Conservation (phyloP, 2,329 filamentous ascomycete species). For the Cladosporium sp. region DNA sequence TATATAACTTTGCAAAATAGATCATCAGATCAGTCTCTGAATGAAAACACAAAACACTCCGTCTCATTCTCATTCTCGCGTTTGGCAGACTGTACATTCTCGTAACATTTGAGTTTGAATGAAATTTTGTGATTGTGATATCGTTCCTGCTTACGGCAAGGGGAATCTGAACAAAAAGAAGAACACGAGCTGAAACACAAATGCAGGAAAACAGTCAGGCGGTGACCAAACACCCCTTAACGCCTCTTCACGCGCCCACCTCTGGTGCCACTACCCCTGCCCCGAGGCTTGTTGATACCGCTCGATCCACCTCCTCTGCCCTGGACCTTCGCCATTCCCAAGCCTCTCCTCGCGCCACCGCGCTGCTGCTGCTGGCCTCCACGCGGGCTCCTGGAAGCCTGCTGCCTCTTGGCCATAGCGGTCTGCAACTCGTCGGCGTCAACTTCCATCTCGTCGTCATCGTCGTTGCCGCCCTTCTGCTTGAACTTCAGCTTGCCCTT, state of each 20-base stretch:
- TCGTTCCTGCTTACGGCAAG: not conserved
- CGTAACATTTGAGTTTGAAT: no score
- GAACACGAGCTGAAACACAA: no score
- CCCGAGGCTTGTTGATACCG: slow-evolving; percentile 24
- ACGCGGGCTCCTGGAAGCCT: slow-evolving; percentile 15
- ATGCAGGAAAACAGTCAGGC: no score
- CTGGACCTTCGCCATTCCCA: slow-evolving; percentile 32
- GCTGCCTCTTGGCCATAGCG: slow-evolving; percentile 30
- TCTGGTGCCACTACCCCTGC: slow-evolving; percentile 1
- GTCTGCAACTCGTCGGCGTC: slow-evolving; percentile 37
- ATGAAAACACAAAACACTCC: no score
- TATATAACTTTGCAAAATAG: no score
- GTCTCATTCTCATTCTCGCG: no score
- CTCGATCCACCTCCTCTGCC: slow-evolving; percentile 9
- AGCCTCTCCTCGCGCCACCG: slow-evolving; percentile 27
- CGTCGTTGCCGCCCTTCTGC: slow-evolving; percentile 41
- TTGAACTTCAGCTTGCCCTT: slow-evolving; percentile 58
- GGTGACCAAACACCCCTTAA: not conserved
- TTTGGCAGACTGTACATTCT: no score
- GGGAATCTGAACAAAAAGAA: not conserved
- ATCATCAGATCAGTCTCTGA: no score
- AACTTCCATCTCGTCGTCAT: slow-evolving; percentile 43
- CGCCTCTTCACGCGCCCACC: slow-evolving; percentile 11
- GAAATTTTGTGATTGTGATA: not conserved
- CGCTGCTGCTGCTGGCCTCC: slow-evolving; percentile 16